Evolutionary conservation across 2,329 filamentous ascomycete species (phyloP), one percentile per base, ranked within the genome.

Genomic region (Aspergillus floridensis): DNA sequence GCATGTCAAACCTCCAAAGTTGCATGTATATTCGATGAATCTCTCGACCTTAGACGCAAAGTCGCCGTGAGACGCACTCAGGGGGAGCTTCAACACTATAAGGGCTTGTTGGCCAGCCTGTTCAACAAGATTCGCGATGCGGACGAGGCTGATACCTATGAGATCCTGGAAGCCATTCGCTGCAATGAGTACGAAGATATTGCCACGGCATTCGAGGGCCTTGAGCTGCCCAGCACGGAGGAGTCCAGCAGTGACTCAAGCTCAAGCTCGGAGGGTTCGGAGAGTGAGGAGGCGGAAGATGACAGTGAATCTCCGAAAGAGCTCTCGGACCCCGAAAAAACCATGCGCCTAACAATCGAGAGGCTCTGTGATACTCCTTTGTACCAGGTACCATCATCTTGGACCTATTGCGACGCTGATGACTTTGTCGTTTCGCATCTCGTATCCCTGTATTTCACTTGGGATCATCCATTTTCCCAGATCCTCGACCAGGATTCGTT

Each of bases 391-490:
- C 66, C 71, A 3, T 72, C 72, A 31, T 73, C 73, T 44, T 97
- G 93, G 93, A 93, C 92, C 0, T 83, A 81, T 7, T 90, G 96
- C 53, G 96, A 91, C 3, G 81, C 85, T 49, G 91, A 96, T 71
- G 80, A 85, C 14, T 83, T 88, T 52, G 82, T 96, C 51, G 85
- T 96, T 65, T 85, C 87, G 8, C 92, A 96, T 73, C 83, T 97
- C 31, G 84, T 96, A 69, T 92, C 92, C 70, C 89, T 96, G 85
- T 97, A 96, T 77, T 96, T 96, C 76, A 91, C 87, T 69, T 96
- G 93, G 88, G 92, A 96, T 73, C 96, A 96, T 74, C 88, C 91
- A 31, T 96, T 92, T 76, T 96, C 89, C 70, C 86, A 83, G 44
- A 79, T 95, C 24, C 92, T 97, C 71, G 91, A 90, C 68, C 84